Evolutionary conservation across 73 alveolate species (phyloP).

Genomic region (Paraurostyla sp.): DNA sequence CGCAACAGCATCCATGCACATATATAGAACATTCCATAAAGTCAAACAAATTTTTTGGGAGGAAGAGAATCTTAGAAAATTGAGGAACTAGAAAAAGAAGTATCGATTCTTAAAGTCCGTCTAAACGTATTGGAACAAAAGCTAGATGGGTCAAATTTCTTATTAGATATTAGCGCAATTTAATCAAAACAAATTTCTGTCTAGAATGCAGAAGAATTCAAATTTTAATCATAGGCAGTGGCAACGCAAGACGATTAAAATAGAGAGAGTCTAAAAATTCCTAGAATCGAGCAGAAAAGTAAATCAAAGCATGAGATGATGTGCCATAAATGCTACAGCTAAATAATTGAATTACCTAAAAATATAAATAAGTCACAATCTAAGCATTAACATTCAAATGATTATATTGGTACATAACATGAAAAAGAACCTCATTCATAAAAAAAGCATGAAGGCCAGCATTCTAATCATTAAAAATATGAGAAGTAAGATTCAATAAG

Average conservation of each 20-base stretch:
- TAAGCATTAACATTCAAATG: too few species aligned
- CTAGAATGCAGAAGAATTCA: neutral
- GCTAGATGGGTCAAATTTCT: neutral
- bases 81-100: slow-evolving; percentile 32
- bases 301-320: neutral
- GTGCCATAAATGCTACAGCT: too few species aligned
- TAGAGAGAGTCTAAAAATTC: too few species aligned
- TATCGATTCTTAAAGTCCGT: neutral
- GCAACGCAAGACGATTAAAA: too few species aligned
- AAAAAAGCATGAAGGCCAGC: too few species aligned
- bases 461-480: too few species aligned
- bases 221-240: too few species aligned
- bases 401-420: too few species aligned
- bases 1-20: slow-evolving; percentile 25
- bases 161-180: neutral
- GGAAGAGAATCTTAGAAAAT: neutral
- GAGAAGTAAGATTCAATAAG: neutral
- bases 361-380: too few species aligned
- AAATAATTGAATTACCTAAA: too few species aligned
- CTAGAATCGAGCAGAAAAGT: neutral
- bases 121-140: neutral
- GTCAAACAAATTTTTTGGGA: neutral
- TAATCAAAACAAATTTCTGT: neutral
- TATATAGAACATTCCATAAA: neutral
- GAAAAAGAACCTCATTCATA: too few species aligned